Evolutionary conservation across 2,329 filamentous ascomycete genomes (phyloP).

Genomic region (Pseudovirgaria hyperparasitica): DNA sequence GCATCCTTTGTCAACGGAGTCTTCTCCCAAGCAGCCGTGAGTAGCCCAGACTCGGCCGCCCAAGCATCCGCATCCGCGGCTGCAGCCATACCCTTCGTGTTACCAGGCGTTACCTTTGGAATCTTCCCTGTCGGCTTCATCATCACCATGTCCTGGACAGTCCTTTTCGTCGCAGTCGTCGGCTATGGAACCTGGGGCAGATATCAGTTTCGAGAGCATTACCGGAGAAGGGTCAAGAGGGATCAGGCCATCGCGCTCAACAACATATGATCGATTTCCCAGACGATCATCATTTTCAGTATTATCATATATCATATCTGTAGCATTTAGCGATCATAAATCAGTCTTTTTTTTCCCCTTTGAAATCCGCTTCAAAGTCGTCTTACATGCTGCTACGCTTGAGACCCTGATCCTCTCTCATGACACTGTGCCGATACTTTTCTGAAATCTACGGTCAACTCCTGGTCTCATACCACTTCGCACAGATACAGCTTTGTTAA

Average conservation of each 20-base stretch:
- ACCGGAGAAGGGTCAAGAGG: constrained; percentile 38
- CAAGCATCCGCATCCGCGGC: constrained; percentile 27
- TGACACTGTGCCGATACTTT: too few species aligned
- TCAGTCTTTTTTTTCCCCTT: constrained; percentile 3
- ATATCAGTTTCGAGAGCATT: constrained; percentile 53
- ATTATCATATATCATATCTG: constrained; percentile 1
- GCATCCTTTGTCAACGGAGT: constrained; percentile 59
- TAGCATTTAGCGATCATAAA: not conserved
- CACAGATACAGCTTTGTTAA: too few species aligned
- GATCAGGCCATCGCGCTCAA: constrained; percentile 18
- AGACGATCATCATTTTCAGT: constrained; percentile 1
- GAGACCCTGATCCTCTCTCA: too few species aligned
- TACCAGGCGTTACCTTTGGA: constrained; percentile 55
- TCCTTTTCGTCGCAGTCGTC: constrained; percentile 44
- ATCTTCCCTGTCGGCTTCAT: constrained; percentile 60
- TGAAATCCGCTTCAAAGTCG: constrained; percentile 10
- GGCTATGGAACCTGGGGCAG: constrained; percentile 55
- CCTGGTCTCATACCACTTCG: too few species aligned
- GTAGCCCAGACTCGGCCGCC: constrained; percentile 32
- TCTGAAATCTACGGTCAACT: too few species aligned
- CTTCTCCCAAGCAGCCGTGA: constrained; percentile 47
- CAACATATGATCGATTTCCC: too few species aligned
- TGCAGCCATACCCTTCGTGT: constrained; percentile 43
- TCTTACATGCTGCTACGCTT: too few species aligned
- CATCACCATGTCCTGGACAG: constrained; percentile 50